Evolutionary conservation across 306 rosid genomes (phyloP), one percentile per base, ranked within the genome.

Genomic region (Fragaria nilgerrensis): DNA sequence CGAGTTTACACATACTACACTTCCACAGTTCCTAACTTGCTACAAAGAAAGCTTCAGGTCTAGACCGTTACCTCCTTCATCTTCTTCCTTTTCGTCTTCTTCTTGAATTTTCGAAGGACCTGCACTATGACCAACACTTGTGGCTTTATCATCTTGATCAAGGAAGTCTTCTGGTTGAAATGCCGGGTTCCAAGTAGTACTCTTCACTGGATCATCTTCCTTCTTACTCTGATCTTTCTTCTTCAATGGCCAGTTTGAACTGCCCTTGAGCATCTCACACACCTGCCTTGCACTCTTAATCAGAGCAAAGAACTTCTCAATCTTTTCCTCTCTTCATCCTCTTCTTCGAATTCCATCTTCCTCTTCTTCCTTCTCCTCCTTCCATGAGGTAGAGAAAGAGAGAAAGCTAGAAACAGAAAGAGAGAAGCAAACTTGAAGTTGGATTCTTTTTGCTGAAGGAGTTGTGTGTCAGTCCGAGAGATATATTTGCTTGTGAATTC

Each of bases 151-250:
- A 67, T 27, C 78, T 37, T 66, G 70, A 37, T 78, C 88, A 37
- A 83, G 81, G 86, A 94, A 92, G 81, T 94, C 98, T 77, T 92
- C 93, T 17, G 90, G 90, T 72, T 84, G 86, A 74, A 94, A 94
- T 61, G 75, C 78, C 17, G 94, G 98, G 43, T 79, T 84, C 98
- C 98, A 92, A 68, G 82, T 25, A 65, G 53, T 73, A 11, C 43
- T 75, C 53, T 80, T 79, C 20, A 37, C 64, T 2, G 22, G 45
- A 4, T 75, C 62, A 11, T 5, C 41, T 52, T 13, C 43, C 19
- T 32, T 25, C 2, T 29, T 55, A 49, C 37, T 72, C 73, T 29
- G 53, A 0, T 73, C 78, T 53, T 75, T 59, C 27, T 84, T 73
- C 65, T 76, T 63, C 41, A 45, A 19, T 9, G 79, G 16, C 7